These are phyloP conservation scores for Syzygium malaccense DNA, from an alignment of 441 rosid genomes.

Conservation along the genomic window DNA sequence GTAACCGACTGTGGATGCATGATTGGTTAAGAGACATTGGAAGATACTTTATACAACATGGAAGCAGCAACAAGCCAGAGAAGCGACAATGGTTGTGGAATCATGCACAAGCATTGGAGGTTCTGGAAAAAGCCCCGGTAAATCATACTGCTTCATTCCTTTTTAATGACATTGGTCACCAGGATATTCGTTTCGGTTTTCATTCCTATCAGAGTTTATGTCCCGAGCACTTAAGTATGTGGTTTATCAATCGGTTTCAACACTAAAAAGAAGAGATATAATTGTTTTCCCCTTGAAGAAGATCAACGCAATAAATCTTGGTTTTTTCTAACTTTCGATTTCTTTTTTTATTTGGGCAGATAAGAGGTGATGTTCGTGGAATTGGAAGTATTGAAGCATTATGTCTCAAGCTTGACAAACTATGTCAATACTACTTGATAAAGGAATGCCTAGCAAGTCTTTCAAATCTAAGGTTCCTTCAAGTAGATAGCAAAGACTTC, in stretches of 20 bases:
- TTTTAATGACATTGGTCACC: not conserved
- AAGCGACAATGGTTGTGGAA: not conserved
- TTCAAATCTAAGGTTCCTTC: not conserved
- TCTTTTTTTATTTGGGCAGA: not conserved
- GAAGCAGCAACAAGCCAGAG: not conserved
- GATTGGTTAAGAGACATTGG: not conserved
- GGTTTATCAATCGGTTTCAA: not conserved
- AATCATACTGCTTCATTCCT: not conserved
- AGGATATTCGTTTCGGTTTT: not conserved
- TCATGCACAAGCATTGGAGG: not conserved
- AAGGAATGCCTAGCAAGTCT: not conserved
- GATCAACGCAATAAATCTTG: not conserved
- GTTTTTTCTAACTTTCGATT: not conserved
- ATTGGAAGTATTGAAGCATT: not conserved
- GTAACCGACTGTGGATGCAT: not conserved
- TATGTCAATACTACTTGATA: not conserved
- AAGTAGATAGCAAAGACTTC: not conserved
- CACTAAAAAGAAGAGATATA: not conserved
- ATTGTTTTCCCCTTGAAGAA: not conserved
- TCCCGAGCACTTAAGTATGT: rapidly evolving
- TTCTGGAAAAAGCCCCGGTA: not conserved
- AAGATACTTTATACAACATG: rapidly evolving
- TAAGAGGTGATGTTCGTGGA: not conserved
- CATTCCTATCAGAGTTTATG: not conserved
- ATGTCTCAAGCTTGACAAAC: not conserved